Percentiles rank a stretch among this genome's conserved stretches.
Conservation (phyloP, 495 filamentous ascomycete species). For the Penicillium maclennaniae region DNA sequence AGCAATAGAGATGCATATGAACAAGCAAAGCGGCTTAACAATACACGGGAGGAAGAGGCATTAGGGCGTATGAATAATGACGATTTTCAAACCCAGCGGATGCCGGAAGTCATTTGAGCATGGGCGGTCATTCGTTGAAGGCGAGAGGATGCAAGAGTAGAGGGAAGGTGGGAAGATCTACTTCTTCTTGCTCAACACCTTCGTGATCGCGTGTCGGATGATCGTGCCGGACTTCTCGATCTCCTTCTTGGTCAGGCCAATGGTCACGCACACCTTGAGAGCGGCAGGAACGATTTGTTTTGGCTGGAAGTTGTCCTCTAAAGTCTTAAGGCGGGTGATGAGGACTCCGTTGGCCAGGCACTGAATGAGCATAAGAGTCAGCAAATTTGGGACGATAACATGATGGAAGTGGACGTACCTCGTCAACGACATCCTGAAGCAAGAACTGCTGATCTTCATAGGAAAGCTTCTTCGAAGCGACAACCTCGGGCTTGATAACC, state of each 20-base stretch:
- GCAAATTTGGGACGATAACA: background rate
- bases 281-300: constrained; percentile 68
- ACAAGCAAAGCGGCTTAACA: constrained; percentile 23
- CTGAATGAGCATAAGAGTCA: constrained; percentile 34
- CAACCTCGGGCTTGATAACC: constrained; percentile 78
- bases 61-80: constrained; percentile 24
- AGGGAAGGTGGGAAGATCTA: constrained; percentile 14
- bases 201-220: constrained; percentile 90
- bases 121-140: constrained; percentile 20
- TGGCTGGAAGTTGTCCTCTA: constrained; percentile 59
- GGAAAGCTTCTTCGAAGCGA: constrained; percentile 62
- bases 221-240: constrained; percentile 85
- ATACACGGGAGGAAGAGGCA: constrained; percentile 20
- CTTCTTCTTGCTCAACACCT: constrained; percentile 63
- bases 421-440: constrained; percentile 87
- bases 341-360: constrained; percentile 79
- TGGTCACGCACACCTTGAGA: constrained; percentile 87
- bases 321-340: constrained; percentile 77
- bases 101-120: constrained; percentile 22
- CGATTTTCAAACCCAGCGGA: background rate
- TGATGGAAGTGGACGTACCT: constrained; percentile 53
- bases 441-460: constrained; percentile 77
- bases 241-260: constrained; percentile 85
- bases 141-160: background rate
- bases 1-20: constrained; percentile 27